Conservation (phyloP, 139 green algal species). For the Edaphochlamys debaryana region DNA sequence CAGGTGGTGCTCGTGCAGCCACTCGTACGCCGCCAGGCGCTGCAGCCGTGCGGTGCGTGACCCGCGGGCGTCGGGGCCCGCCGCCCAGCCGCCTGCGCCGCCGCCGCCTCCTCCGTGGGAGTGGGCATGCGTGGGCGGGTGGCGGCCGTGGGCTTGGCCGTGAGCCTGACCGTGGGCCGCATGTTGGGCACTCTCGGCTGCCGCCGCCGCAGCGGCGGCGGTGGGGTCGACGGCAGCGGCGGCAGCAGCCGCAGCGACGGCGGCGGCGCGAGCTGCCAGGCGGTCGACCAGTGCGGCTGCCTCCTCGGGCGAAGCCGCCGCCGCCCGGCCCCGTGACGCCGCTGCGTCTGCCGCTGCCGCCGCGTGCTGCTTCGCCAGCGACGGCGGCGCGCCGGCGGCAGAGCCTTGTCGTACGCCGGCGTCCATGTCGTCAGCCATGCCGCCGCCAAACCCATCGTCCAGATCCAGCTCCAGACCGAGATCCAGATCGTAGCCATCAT, state of each 20-base stretch:
- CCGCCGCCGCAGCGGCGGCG: conserved; percentile 11
- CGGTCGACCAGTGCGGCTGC: background rate
- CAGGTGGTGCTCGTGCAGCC: conserved; percentile 52
- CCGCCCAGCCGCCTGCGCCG: background rate
- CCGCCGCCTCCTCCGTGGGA: too few relatives aligned
- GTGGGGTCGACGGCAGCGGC: background rate
- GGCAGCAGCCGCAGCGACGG: background rate
- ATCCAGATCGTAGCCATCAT: conserved; percentile 20
- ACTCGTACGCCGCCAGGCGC: conserved; percentile 58
- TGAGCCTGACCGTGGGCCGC: too few relatives aligned
- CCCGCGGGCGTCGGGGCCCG: background rate
- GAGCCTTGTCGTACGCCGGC: too few relatives aligned
- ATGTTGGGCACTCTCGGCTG: too few relatives aligned
- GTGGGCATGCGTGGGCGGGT: too few relatives aligned
- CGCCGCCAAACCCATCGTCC: conserved; percentile 18
- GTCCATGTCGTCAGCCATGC: conserved; percentile 4
- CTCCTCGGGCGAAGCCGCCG: background rate
- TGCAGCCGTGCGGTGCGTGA: conserved; percentile 35
- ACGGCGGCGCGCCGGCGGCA: too few relatives aligned
- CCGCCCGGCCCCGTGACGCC: background rate
- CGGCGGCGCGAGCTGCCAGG: conserved; percentile 3
- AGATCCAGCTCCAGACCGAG: conserved; percentile 36
- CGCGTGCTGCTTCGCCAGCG: background rate
- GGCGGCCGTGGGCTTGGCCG: background rate
- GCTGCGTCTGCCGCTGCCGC: background rate